phyloP scores from a whole-genome alignment of 495 filamentous ascomycete genomes.

The Chaetomidium leptoderma region DNA sequence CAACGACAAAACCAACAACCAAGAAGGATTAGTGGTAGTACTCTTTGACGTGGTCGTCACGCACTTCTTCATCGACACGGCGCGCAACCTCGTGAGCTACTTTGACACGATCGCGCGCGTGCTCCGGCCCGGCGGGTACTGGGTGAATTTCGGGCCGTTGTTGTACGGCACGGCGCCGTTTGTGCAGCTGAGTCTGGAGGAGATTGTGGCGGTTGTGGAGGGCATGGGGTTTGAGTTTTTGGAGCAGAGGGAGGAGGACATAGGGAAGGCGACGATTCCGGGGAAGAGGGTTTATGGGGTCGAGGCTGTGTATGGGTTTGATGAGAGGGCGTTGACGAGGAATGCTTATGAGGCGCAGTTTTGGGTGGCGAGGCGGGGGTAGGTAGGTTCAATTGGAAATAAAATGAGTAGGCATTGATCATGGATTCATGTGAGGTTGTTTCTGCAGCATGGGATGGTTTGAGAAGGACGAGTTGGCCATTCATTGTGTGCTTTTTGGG shows the following conservation, averaged over 20 bases:
- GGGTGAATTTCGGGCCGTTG: conserved; percentile 48
- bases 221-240: conserved; percentile 32
- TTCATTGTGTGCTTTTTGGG: too few relatives aligned
- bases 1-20: too few relatives aligned
- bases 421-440: too few relatives aligned
- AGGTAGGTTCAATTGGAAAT: neutral
- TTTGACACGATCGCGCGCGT: conserved; percentile 40
- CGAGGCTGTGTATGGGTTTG: conserved; percentile 32
- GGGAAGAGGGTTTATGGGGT: conserved; percentile 25
- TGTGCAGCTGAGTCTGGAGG: conserved; percentile 35
- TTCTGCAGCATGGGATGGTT: too few relatives aligned
- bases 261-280: conserved; percentile 3
- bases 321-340: conserved; percentile 30
- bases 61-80: conserved; percentile 52
- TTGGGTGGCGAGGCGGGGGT: conserved; percentile 31
- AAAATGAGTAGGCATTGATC: neutral
- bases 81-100: conserved; percentile 43
- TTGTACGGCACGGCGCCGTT: conserved; percentile 29
- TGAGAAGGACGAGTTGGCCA: too few relatives aligned
- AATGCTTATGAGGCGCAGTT: conserved; percentile 34
- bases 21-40: too few relatives aligned
- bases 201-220: conserved; percentile 27
- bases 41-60: conserved; percentile 42
- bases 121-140: conserved; percentile 38
- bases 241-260: neutral